phyloP scores from a whole-genome alignment of 1,284 basidiomycete species.

The Ceratobasidium sp. region DNA sequence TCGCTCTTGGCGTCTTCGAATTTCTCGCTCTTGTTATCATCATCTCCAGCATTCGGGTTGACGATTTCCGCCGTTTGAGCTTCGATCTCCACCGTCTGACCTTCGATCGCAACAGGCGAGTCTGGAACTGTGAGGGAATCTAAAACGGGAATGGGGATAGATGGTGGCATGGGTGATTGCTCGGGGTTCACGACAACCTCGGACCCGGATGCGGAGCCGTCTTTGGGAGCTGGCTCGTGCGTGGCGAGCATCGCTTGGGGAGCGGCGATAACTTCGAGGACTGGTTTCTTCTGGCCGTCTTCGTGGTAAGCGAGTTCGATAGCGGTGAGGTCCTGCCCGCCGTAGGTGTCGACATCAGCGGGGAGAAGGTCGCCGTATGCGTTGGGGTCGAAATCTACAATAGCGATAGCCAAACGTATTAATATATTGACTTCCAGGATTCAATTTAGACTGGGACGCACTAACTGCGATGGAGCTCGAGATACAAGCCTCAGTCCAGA shows the following conservation, averaged over 20 bases:
- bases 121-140: not conserved
- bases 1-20: not conserved
- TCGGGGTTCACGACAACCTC: too few relatives aligned
- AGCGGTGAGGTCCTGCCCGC: slow-evolving; percentile 43
- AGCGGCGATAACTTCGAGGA: too few relatives aligned
- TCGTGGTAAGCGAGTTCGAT: slow-evolving; percentile 42
- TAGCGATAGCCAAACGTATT: not conserved
- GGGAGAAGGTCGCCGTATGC: too few relatives aligned
- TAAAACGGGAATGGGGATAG: too few relatives aligned
- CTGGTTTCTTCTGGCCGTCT: not conserved
- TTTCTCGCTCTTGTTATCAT: too few relatives aligned
- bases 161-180: too few relatives aligned
- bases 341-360: slow-evolving; percentile 12
- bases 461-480: slow-evolving; percentile 62
- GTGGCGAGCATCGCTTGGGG: not conserved
- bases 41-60: slow-evolving; percentile 4
- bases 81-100: not conserved
- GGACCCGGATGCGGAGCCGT: not conserved
- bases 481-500: slow-evolving; percentile 61
- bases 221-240: not conserved
- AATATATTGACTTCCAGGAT: slow-evolving; percentile 37
- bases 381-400: not conserved
- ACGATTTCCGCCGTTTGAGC: not conserved
- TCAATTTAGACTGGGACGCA: not conserved
- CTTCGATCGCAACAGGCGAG: too few relatives aligned